Evolutionary conservation across 1,284 basidiomycete genomes (phyloP), one percentile per base, ranked within the genome.

Genomic region (Microbotryum lychnidis-dioicae): DNA sequence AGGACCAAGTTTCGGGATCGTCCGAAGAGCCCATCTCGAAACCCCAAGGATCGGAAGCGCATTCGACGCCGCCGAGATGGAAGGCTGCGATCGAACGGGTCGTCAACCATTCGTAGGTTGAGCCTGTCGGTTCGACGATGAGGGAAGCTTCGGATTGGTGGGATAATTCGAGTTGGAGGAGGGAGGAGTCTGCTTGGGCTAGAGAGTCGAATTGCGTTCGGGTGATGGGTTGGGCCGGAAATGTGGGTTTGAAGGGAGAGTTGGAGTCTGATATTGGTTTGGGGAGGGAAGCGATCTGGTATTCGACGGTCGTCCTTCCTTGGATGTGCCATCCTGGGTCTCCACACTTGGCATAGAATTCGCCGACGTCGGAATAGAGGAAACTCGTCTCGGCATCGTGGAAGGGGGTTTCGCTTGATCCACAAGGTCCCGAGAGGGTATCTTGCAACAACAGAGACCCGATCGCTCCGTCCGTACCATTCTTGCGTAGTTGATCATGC

Each of bases 291-390:
- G 51, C 57, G 23, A 75, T 66, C 6, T 72, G 63, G 0, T 77
- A 68, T 80, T 79, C 84, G 3, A 76, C 21, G 7, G 56, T 71
- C 2, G 81, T 82, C 23, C 79, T 79, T 1, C 72, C 56, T 2
- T 79, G 72, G 2, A 74, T 74, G 10, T 72, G 72, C 7, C 78
- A 75, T 20, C 72, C 70, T 4, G 60, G 67, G 6, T 78, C 77
- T 0, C 82, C 82, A 58, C 79, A 79, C 3, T 67, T 62, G 7
- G 64, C 67, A 72, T 86, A 87, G 71, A 84, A 84, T 1, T 76
- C 69, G 4, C 84, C 84, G 29, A 86, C 75, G 66, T 86, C 84
- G 71, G 83, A 86, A 73, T 82, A 86, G 6, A 87, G 75, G 12
- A 79, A 78, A 2, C 83, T 73, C 79, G 55, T 77, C 69, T 9